These are phyloP conservation scores for Hirschioporus abietinus DNA, from an alignment of 768 basidiomycete species.

Conservation along the genomic window DNA sequence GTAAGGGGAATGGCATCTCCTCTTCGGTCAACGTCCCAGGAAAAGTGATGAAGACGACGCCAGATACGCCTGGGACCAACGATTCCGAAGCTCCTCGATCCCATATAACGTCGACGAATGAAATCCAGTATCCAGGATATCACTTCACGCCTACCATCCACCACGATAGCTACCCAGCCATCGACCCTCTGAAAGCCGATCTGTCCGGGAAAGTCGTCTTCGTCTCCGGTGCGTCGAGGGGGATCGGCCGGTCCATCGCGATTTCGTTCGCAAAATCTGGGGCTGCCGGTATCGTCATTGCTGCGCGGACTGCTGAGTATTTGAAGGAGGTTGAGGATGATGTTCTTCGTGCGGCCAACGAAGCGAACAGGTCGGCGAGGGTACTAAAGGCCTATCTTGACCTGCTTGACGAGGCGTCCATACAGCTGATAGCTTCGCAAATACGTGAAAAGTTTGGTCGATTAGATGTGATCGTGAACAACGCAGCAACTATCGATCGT, in stretches of 20 bases:
- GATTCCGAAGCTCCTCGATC: not conserved
- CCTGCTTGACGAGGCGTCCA: constrained; percentile 12
- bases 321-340: constrained; percentile 16
- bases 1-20: no score
- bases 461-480: constrained; percentile 19
- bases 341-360: constrained; percentile 3
- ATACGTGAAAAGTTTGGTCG: constrained; percentile 14
- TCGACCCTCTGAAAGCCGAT: constrained; percentile 16
- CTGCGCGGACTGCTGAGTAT: constrained; percentile 8
- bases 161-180: constrained; percentile 23
- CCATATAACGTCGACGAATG: not conserved
- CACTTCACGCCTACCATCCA: not conserved
- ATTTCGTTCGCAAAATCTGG: constrained; percentile 14
- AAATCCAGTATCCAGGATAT: not conserved
- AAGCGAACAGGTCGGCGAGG: not conserved
- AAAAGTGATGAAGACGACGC: no score
- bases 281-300: constrained; percentile 12
- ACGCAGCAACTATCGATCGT: constrained; percentile 8
- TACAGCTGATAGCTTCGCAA: constrained; percentile 14
- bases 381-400: constrained; percentile 14
- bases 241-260: constrained; percentile 17
- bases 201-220: constrained; percentile 14
- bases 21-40: no score
- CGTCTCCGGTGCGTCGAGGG: constrained; percentile 16
- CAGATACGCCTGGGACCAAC: not conserved